phyloP scores from a whole-genome alignment of 768 basidiomycete species.

The Boletus sensibilis region DNA sequence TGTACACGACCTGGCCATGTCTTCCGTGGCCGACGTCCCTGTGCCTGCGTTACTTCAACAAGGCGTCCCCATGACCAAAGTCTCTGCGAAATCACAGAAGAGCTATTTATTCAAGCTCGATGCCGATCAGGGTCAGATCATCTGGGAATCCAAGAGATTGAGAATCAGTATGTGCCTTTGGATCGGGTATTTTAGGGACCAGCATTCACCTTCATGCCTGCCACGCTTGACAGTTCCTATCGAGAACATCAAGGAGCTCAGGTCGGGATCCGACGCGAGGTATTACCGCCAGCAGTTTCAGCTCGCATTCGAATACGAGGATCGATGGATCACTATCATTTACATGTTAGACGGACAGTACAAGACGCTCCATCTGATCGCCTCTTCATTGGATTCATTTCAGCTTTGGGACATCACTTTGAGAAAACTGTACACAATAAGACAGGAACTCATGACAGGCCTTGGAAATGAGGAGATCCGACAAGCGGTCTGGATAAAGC shows the following conservation, averaged over 20 bases:
- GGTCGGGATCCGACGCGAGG: slow-evolving; percentile 65
- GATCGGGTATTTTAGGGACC: not conserved
- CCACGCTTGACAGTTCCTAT: slow-evolving; percentile 62
- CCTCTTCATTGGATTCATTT: slow-evolving; percentile 61
- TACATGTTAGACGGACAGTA: slow-evolving; percentile 75
- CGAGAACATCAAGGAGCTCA: slow-evolving; percentile 84
- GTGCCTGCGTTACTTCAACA: slow-evolving; percentile 58
- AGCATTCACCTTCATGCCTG: not conserved
- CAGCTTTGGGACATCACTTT: slow-evolving; percentile 65
- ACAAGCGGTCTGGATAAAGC: slow-evolving; percentile 73
- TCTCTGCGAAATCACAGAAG: slow-evolving; percentile 76
- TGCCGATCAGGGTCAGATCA: slow-evolving; percentile 76
- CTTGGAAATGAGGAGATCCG: slow-evolving; percentile 61
- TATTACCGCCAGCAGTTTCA: slow-evolving; percentile 73
- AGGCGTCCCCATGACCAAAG: slow-evolving; percentile 79
- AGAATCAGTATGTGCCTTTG: slow-evolving; percentile 52
- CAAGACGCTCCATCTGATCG: slow-evolving; percentile 85
- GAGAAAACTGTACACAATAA: slow-evolving; percentile 58
- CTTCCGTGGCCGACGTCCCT: slow-evolving; percentile 38
- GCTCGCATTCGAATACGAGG: slow-evolving; percentile 57
- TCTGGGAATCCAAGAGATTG: slow-evolving; percentile 72
- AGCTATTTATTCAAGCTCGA: slow-evolving; percentile 69
- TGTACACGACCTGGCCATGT: slow-evolving; percentile 7
- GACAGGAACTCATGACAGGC: slow-evolving; percentile 69
- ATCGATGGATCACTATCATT: slow-evolving; percentile 82